Evolutionary conservation across 352 stramenopile species (phyloP), one percentile per base, ranked within the genome.

Genomic region (Saprolegnia diclina): DNA sequence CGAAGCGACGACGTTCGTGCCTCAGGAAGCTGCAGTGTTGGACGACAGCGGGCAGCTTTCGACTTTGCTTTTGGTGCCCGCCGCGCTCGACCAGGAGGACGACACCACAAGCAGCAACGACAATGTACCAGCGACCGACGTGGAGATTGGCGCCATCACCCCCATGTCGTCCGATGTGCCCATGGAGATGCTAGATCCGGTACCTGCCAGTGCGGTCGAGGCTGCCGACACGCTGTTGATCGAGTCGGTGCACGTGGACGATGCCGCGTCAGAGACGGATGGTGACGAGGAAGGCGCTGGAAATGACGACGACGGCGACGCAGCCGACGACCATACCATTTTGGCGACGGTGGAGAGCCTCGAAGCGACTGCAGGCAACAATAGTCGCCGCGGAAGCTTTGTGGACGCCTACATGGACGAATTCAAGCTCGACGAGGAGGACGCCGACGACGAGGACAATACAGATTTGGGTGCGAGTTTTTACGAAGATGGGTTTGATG

Each of bases 401-500:
- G 11, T 2, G 11, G 52, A 59, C 35, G 35, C 24, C 13, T 59
- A 59, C 35, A 9, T 59, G 24, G 52, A 24, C 35, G 52, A 59
- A 9, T 59, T 59, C 19, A 14, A 40, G 24, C 11, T 18, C 35
- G 52, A 59, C 3, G 52, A 59, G 3, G 52, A 59, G 11, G 52
- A 59, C 32, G 32, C 7, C 32, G 52, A 29, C 52, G 52, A 57
- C 52, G 16, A 35, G 1, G 52, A 59, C 35, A n/a, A 59, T 4
- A 24, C 35, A 10, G 35, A 59, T n/a, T 7, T 40, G 11, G n/a
- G 13, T 19, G 52, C 24, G 1, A 21, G 11, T 21, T 4, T 59
- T 4, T 59, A 59, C 52, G 52, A 59, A 59, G 52, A 59, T 7
- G 52, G 52, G 10, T 59, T 59, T 59, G 52, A 59, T 24, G 52